Evolutionary conservation across 345 rosid species (phyloP).

Genomic region (Aurinia saxatilis): DNA sequence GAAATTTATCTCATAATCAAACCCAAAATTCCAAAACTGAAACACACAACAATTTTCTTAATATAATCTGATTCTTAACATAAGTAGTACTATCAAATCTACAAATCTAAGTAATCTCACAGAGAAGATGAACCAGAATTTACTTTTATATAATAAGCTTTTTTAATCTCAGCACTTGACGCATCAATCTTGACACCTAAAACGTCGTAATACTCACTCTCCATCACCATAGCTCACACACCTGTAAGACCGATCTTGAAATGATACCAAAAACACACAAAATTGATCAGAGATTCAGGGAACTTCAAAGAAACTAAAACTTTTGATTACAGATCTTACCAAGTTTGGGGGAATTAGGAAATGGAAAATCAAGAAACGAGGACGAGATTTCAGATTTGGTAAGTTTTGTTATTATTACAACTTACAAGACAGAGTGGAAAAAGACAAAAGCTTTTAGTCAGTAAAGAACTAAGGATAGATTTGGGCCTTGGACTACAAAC

Average conservation of each 20-base stretch:
- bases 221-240: slow-evolving; percentile 54
- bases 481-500: too few relatives aligned
- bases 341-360: too few relatives aligned
- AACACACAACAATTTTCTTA: too few relatives aligned
- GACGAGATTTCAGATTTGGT: neutral
- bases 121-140: neutral
- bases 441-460: too few relatives aligned
- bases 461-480: too few relatives aligned
- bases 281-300: neutral
- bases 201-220: slow-evolving; percentile 57
- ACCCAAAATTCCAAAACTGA: too few relatives aligned
- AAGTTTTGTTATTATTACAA: too few relatives aligned
- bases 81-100: too few relatives aligned
- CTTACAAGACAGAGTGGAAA: too few relatives aligned
- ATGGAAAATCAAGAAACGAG: neutral
- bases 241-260: too few relatives aligned
- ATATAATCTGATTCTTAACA: too few relatives aligned
- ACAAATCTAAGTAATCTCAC: neutral
- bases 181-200: slow-evolving; percentile 73
- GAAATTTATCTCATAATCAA: neutral
- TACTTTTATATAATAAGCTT: slow-evolving; percentile 88
- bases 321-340: slow-evolving; percentile 2
- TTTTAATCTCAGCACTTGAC: slow-evolving; percentile 71
- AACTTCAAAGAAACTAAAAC: neutral
- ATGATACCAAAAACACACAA: neutral